Conservation (phyloP, 2,329 filamentous ascomycete genomes). For the Sarocladium oryzae region DNA sequence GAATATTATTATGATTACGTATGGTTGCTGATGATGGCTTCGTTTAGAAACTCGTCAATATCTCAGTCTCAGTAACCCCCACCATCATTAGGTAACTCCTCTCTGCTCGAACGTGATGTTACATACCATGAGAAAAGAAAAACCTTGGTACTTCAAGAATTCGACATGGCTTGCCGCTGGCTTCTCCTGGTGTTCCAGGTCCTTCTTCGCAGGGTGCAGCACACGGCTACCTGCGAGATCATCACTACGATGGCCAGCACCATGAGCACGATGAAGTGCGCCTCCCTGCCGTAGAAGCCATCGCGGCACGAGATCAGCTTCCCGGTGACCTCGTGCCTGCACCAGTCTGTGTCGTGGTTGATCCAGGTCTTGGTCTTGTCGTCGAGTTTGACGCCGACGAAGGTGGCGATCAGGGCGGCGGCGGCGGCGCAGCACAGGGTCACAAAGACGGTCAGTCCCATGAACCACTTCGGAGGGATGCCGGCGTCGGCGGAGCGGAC, state of each 20-base stretch:
- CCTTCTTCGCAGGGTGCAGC: not conserved
- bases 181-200: not conserved
- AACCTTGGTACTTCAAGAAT: not conserved
- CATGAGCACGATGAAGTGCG: conserved; percentile 28
- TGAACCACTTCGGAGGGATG: not conserved
- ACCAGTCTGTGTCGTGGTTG: not conserved
- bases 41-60: too few species aligned
- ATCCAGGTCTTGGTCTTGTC: conserved; percentile 91
- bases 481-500: not conserved
- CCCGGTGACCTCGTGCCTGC: not conserved
- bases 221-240: not conserved
- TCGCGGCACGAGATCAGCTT: not conserved
- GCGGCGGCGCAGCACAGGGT: not conserved
- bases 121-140: not conserved
- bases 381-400: conserved; percentile 87
- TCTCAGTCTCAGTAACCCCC: too few species aligned
- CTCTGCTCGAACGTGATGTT: too few species aligned
- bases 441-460: not conserved
- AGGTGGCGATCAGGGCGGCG: conserved; percentile 20
- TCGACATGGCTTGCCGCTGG: not conserved
- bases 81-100: too few species aligned
- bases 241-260: not conserved
- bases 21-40: too few species aligned
- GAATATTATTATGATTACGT: too few species aligned
- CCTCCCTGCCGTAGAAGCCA: not conserved